phyloP scores from a whole-genome alignment of 768 basidiomycete species.

The Terana coerulea region DNA sequence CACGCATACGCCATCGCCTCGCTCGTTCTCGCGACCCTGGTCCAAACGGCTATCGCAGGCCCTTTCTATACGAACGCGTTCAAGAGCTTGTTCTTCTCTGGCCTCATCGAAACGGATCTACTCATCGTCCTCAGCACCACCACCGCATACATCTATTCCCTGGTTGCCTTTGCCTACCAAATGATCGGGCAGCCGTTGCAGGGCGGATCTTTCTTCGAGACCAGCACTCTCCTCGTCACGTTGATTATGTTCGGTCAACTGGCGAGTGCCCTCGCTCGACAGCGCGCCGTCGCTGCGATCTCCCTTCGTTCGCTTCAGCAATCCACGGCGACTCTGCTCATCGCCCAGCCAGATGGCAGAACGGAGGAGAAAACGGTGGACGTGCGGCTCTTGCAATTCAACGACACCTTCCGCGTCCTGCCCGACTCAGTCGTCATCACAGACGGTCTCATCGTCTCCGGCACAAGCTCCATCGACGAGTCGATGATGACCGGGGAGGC shows the following conservation, averaged over 20 bases:
- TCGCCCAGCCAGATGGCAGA: slow-evolving; percentile 17
- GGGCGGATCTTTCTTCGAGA: slow-evolving; percentile 39
- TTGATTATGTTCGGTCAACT: slow-evolving; percentile 39
- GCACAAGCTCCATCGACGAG: slow-evolving; percentile 37
- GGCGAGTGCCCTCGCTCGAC: slow-evolving; percentile 34
- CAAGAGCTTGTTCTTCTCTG: slow-evolving; percentile 34
- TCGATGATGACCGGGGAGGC: slow-evolving; percentile 42
- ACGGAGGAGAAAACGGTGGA: slow-evolving; percentile 17
- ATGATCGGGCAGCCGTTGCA: slow-evolving; percentile 29
- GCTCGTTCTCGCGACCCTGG: slow-evolving; percentile 35
- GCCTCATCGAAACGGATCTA: slow-evolving; percentile 35
- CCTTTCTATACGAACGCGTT: slow-evolving; percentile 35
- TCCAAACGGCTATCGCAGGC: slow-evolving; percentile 32
- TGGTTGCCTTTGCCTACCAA: slow-evolving; percentile 34
- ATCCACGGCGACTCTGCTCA: slow-evolving; percentile 27
- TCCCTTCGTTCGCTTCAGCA: slow-evolving; percentile 32
- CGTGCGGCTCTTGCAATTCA: slow-evolving; percentile 32
- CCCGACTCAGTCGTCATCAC: slow-evolving; percentile 35
- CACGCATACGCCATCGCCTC: slow-evolving; percentile 33
- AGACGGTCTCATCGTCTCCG: slow-evolving; percentile 34
- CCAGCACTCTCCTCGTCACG: slow-evolving; percentile 37
- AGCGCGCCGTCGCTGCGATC: slow-evolving; percentile 31
- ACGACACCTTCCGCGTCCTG: slow-evolving; percentile 32
- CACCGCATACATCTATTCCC: slow-evolving; percentile 38
- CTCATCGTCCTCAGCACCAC: slow-evolving; percentile 37